Percentiles rank a stretch among this genome's conserved stretches.
Conservation (phyloP, 768 basidiomycete genomes). For the Suillus occidentalis region DNA sequence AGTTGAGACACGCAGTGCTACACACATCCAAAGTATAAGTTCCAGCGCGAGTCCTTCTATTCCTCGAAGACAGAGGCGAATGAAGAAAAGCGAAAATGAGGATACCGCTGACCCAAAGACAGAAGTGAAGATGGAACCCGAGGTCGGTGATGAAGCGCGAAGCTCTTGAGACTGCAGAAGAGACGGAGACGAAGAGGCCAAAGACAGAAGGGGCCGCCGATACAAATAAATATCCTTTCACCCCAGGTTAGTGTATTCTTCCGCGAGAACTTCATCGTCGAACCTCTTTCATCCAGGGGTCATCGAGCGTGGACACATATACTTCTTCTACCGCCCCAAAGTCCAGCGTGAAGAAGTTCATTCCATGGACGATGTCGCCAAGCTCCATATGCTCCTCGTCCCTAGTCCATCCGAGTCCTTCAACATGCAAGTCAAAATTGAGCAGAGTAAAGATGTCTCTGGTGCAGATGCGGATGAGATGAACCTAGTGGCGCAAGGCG, state of each 20-base stretch:
- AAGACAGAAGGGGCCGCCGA: conserved; percentile 22
- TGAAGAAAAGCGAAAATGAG: conserved; percentile 2
- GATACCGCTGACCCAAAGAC: conserved; percentile 16
- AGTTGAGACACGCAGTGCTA: conserved; percentile 14
- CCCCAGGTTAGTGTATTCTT: conserved; percentile 8
- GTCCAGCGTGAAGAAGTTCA: conserved; percentile 52
- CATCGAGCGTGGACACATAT: conserved; percentile 60
- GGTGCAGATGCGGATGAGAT: conserved; percentile 33
- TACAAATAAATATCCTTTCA: conserved; percentile 15
- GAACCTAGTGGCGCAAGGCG: conserved; percentile 43
- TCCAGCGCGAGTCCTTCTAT: neutral
- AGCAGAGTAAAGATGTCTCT: conserved; percentile 12
- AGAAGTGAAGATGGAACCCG: conserved; percentile 27
- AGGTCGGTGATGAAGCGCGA: conserved; percentile 26
- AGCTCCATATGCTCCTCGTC: conserved; percentile 60
- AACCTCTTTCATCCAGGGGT: conserved; percentile 39
- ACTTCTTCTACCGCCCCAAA: conserved; percentile 64
- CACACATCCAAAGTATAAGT: neutral
- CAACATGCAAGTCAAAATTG: conserved; percentile 17
- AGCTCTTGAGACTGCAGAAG: conserved; percentile 21
- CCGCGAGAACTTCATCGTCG: neutral
- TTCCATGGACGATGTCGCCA: conserved; percentile 57
- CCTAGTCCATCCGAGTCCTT: conserved; percentile 50
- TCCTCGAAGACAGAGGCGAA: neutral
- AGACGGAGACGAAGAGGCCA: conserved; percentile 16